Base-by-base conservation (phyloP, 2,329 filamentous ascomycete genomes). In the Neofusicoccum umdonicola region DNA sequence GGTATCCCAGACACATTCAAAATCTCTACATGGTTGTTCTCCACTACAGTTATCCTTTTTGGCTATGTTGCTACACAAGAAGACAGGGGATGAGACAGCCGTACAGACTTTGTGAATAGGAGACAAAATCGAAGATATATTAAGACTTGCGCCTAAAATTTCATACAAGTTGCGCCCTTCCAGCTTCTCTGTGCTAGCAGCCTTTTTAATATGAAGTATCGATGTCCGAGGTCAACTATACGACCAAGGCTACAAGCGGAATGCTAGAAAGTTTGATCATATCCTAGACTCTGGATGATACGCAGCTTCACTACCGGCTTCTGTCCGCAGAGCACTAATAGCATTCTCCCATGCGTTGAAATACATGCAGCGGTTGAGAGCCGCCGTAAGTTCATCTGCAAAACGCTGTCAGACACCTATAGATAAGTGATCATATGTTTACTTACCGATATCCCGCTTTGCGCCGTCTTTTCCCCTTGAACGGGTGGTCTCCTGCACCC, bases 401-500 rank as follows among this genome's bases (percentile, higher is more conserved):
- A 12, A 6, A 31, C 4, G 4, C 5, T 17, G 17, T 57, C 3
- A 57, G 39, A 13, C 11, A 31, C 27, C 2, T 1, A 4, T 12
- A 3, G 19, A 42, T 8, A 19, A 57, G 11, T 9, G 19, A 31
- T 3, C 37, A 31, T n/a, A 12, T 12, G 6, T 27, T 41, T 31
- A 22, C 52, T 34, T 12, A 34, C 37, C 1, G 7, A 13, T 11
- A 6, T 35, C 34, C 9, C 51, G 51, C n/a, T 9, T 3, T 15
- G 22, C 4, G 17, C 3, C 52, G 66, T 88, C 84, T 63, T 72
- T 70, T 0, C 86, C 86, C 0, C 80, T 80, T 35, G 81, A 71
- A 35, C 87, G 81, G 1, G 87, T 85, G 65, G 80, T 83, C 11
- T 85, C 79, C 69, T 90, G 88, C 8, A 90, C 84, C 11, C 65